phyloP scores from a whole-genome alignment of 805 yeast genomes.

The Sugiyamaella chiloensis region DNA sequence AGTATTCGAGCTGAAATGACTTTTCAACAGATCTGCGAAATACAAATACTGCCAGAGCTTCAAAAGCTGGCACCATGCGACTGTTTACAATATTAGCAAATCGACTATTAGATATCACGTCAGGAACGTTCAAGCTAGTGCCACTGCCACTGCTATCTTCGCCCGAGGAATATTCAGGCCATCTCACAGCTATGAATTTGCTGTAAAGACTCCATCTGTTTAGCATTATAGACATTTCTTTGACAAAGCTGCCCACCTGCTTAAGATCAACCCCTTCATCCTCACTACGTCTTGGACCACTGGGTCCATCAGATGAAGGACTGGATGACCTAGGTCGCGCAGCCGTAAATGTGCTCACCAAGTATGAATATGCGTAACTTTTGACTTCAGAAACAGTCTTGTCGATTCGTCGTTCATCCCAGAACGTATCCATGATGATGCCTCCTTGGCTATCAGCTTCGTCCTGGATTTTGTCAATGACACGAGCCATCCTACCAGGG shows the following conservation, averaged over 20 bases:
- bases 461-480: conserved; percentile 69
- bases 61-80: conserved; percentile 60
- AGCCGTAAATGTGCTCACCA: conserved; percentile 36
- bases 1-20: conserved; percentile 73
- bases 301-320: conserved; percentile 25
- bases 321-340: conserved; percentile 22
- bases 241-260: conserved; percentile 61
- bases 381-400: conserved; percentile 53
- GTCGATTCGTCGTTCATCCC: conserved; percentile 65
- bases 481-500: conserved; percentile 50
- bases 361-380: conserved; percentile 50
- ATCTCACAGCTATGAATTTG: conserved; percentile 65
- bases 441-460: conserved; percentile 95
- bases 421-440: conserved; percentile 77
- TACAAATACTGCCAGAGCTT: conserved; percentile 59
- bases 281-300: conserved; percentile 20
- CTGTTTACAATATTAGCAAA: conserved; percentile 54
- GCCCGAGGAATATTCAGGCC: conserved; percentile 37
- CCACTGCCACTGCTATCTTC: neutral
- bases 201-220: conserved; percentile 69
- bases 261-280: conserved; percentile 46
- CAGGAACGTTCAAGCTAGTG: conserved; percentile 39
- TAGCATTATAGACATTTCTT: conserved; percentile 71
- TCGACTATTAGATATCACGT: conserved; percentile 50
- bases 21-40: conserved; percentile 76